Conservation (phyloP, 1,284 basidiomycete species). For the Cystobasidium slooffiae region DNA sequence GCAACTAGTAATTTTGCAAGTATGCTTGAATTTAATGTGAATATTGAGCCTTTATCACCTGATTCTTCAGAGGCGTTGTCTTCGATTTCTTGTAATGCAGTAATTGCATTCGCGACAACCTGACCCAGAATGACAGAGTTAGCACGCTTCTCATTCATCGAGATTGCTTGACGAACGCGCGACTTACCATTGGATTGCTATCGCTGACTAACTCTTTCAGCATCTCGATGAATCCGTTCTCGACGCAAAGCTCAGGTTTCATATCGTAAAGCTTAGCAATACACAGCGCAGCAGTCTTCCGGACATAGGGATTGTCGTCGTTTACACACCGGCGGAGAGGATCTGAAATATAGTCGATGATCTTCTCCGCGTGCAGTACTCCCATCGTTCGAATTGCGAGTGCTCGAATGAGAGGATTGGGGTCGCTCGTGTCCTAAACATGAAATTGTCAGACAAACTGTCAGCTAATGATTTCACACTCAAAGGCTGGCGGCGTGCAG, state of each 20-base stretch:
- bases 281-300: conserved; percentile 92
- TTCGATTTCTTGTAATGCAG: conserved; percentile 93
- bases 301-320: conserved; percentile 96
- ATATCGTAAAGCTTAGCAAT: conserved; percentile 97
- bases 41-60: conserved; percentile 62
- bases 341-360: conserved; percentile 95
- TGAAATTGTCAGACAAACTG: background rate
- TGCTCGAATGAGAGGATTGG: conserved; percentile 93
- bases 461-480: too few species aligned
- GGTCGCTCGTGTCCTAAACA: conserved; percentile 87
- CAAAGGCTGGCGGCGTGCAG: background rate
- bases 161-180: too few species aligned
- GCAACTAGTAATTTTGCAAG: conserved; percentile 91
- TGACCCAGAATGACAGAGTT: too few species aligned
- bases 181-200: conserved; percentile 90
- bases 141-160: too few species aligned
- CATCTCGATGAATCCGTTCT: conserved; percentile 90
- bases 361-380: conserved; percentile 94
- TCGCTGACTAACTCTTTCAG: conserved; percentile 90
- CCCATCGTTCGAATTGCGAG: conserved; percentile 98
- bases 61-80: conserved; percentile 55
- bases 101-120: conserved; percentile 95
- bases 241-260: conserved; percentile 90
- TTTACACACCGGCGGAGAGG: conserved; percentile 86
- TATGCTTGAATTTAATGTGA: conserved; percentile 78